These are phyloP conservation scores for Pisolithus sp. DNA, from an alignment of 768 basidiomycete species.

Conservation along the genomic window DNA sequence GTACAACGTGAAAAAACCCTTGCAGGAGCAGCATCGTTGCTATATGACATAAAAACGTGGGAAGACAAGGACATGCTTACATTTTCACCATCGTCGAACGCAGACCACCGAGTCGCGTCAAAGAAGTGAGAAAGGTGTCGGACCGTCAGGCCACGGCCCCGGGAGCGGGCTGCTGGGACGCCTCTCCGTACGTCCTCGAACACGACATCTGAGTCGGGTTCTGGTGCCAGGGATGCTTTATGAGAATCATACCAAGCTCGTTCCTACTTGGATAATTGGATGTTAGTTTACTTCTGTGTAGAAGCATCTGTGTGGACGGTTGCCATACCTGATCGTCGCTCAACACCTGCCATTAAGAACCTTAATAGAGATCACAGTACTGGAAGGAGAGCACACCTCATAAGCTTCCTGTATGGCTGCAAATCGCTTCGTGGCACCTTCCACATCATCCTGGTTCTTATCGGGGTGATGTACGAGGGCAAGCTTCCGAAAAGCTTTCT, in stretches of 20 bases:
- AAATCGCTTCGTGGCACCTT: conserved; percentile 83
- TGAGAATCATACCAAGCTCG: conserved; percentile 98
- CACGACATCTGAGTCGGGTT: conserved; percentile 77
- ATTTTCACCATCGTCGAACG: conserved; percentile 56
- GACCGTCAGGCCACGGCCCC: conserved; percentile 72
- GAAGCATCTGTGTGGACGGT: conserved; percentile 1
- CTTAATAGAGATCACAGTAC: neutral
- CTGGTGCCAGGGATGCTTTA: conserved; percentile 69
- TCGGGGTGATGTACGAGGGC: conserved; percentile 85
- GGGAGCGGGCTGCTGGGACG: conserved; percentile 41
- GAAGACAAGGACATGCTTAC: conserved; percentile 32
- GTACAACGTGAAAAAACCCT: conserved; percentile 92
- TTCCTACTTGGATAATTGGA: conserved; percentile 57
- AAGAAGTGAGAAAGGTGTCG: conserved; percentile 84
- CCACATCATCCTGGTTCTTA: conserved; percentile 78
- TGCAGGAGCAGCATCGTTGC: no score
- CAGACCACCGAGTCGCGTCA: conserved; percentile 59
- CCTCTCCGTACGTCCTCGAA: conserved; percentile 83
- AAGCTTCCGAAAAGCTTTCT: conserved; percentile 80
- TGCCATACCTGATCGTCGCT: conserved; percentile 73
- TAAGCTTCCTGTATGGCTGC: conserved; percentile 91
- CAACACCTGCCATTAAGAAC: conserved; percentile 50
- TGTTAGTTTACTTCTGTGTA: conserved; percentile 8
- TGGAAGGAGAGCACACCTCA: conserved; percentile 52
- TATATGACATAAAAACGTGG: neutral